A percentile compares a stretch with the other conserved stretches of the same genome.
Conservation (phyloP, 768 basidiomycete genomes). For the Neoboletus brunneissimus region DNA sequence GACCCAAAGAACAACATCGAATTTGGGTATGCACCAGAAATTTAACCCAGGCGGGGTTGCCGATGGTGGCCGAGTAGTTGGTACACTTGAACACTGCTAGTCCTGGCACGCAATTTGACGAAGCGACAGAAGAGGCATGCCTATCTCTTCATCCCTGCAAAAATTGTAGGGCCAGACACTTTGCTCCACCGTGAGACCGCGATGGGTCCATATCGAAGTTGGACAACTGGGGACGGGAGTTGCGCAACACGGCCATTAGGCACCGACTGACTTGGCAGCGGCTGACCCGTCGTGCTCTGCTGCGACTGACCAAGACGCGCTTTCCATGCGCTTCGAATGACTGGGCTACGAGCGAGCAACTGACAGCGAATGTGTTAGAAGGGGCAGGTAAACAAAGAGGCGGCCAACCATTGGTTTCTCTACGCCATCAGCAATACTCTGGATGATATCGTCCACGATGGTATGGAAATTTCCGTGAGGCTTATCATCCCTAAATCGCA, state of each 20-base stretch:
- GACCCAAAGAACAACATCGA: constrained; percentile 6
- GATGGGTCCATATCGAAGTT: constrained; percentile 58
- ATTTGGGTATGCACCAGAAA: constrained; percentile 4
- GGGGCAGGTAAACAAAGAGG: not conserved
- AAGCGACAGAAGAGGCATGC: constrained; percentile 1
- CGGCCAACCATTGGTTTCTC: constrained; percentile 76
- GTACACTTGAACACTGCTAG: constrained; percentile 4
- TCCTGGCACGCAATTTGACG: constrained; percentile 4
- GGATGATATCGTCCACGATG: constrained; percentile 85
- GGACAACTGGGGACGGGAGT: constrained; percentile 17
- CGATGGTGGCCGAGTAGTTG: not conserved
- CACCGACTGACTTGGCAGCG: constrained; percentile 18
- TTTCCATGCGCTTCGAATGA: constrained; percentile 77
- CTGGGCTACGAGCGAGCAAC: constrained; percentile 63
- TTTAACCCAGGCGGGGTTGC: not conserved
- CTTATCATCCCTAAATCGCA: constrained; percentile 95
- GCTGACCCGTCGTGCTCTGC: constrained; percentile 20
- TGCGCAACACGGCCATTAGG: constrained; percentile 25
- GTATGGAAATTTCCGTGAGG: constrained; percentile 83
- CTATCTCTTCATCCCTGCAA: constrained; percentile 70
- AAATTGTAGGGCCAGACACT: constrained; percentile 59
- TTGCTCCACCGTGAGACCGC: constrained; percentile 68
- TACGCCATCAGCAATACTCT: constrained; percentile 91
- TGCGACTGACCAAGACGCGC: constrained; percentile 47
- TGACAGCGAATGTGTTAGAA: constrained; percentile 33